These are phyloP conservation scores for Diplosphaera chodatii DNA, from an alignment of 139 green algal genomes.

Conservation along the genomic window DNA sequence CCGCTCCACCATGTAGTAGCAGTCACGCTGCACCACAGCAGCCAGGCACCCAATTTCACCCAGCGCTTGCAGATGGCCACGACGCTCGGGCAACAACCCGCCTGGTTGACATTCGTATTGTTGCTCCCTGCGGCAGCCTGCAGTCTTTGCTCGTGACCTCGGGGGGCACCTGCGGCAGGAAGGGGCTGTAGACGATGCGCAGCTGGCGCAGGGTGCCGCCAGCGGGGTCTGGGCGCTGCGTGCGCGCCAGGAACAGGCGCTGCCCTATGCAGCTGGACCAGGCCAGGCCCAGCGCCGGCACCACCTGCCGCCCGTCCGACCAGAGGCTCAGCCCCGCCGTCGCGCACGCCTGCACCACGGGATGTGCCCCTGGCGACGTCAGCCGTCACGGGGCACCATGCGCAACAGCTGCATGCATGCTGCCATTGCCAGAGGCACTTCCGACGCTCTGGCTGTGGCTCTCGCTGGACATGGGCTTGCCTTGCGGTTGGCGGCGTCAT, in stretches of 20 bases:
- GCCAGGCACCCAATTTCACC: no score
- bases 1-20: constrained; percentile 29
- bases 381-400: no score
- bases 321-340: constrained; percentile 31
- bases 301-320: constrained; percentile 43
- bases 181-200: constrained; percentile 57
- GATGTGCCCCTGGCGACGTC: neutral
- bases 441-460: no score
- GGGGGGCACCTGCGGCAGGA: constrained; percentile 39
- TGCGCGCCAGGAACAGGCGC: constrained; percentile 52
- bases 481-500: neutral
- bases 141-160: no score
- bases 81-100: no score
- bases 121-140: no score
- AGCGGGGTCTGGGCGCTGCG: no score
- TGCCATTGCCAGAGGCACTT: no score
- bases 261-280: constrained; percentile 72
- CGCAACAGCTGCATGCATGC: no score
- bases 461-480: neutral
- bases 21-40: constrained; percentile 5
- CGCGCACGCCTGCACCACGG: constrained; percentile 5
- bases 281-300: constrained; percentile 63
- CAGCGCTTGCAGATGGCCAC: no score
- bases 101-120: no score
- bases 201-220: constrained; percentile 4